These are phyloP conservation scores for Furcasterigmium sp. DNA, from an alignment of 2,329 filamentous ascomycete species.

Conservation along the genomic window DNA sequence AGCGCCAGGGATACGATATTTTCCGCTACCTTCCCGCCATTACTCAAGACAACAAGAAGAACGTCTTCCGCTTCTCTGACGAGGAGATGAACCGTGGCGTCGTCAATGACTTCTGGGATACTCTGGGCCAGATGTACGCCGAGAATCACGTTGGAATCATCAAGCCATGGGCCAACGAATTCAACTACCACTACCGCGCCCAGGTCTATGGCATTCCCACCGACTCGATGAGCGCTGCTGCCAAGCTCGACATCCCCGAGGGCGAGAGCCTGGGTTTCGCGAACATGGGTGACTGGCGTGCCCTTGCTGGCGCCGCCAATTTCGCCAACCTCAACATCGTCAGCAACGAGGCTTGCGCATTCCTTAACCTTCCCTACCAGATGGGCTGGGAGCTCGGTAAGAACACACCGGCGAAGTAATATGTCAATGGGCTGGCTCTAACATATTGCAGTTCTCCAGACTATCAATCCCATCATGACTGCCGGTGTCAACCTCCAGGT, in stretches of 20 bases:
- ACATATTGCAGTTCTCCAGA: conserved; percentile 2
- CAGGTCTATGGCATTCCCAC: conserved; percentile 9
- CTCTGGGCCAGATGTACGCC: conserved; percentile 8
- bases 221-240: conserved; percentile 3
- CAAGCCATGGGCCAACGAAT: conserved; percentile 2
- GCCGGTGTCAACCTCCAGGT: conserved; percentile 11
- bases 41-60: conserved; percentile 7
- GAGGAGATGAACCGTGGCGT: conserved; percentile 7
- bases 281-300: conserved; percentile 3
- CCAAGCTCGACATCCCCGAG: conserved; percentile 3
- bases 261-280: conserved; percentile 4
- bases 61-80: conserved; percentile 5
- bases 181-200: conserved; percentile 9
- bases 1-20: conserved; percentile 6
- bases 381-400: conserved; percentile 1
- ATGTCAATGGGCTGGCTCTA: too few relatives aligned
- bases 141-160: conserved; percentile 8
- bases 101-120: conserved; percentile 11
- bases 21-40: conserved; percentile 6
- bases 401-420: neutral
- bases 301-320: conserved; percentile 3
- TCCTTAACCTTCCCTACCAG: conserved; percentile 1
- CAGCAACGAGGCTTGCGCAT: conserved; percentile 6
- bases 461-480: conserved; percentile 10
- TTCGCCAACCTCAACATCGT: conserved; percentile 2